Conservation (phyloP, 148 eudicot genomes). For the Fagopyrum homotropicum region DNA sequence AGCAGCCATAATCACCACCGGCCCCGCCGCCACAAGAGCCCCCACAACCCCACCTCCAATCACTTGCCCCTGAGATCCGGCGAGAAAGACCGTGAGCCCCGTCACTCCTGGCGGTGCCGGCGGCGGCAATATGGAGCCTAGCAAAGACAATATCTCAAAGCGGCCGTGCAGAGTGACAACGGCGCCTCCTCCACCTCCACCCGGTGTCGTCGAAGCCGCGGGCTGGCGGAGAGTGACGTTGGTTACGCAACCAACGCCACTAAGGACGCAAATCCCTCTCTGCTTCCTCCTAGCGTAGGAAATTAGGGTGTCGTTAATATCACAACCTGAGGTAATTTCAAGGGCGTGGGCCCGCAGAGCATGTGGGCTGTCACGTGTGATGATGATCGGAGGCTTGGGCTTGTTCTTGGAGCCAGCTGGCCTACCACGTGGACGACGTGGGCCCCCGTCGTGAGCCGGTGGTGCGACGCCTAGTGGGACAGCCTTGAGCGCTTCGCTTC, state of each 20-base stretch:
- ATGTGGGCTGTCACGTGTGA: constrained; percentile 59
- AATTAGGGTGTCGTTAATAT: constrained; percentile 48
- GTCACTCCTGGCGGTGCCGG: constrained; percentile 65
- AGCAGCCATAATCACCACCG: constrained; percentile 66
- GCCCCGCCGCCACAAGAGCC: constrained; percentile 59
- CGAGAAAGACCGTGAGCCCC: constrained; percentile 55
- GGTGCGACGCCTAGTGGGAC: constrained; percentile 13
- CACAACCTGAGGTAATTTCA: constrained; percentile 65
- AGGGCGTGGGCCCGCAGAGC: constrained; percentile 67
- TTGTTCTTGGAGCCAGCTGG: constrained; percentile 82
- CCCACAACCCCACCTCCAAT: constrained; percentile 71
- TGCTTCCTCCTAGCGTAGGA: constrained; percentile 59
- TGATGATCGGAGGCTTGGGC: constrained; percentile 76
- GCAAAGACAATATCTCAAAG: constrained; percentile 64
- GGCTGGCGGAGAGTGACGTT: constrained; percentile 57
- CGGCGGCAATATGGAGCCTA: constrained; percentile 60
- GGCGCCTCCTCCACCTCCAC: constrained; percentile 29
- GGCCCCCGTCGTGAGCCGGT: neutral
- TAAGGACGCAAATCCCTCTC: constrained; percentile 52
- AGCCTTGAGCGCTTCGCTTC: constrained; percentile 17
- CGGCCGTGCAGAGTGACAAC: constrained; percentile 65
- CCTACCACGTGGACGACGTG: constrained; percentile 62
- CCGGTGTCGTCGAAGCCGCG: no score
- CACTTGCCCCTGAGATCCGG: constrained; percentile 71
- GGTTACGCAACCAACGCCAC: constrained; percentile 61